Conservation (phyloP, 306 rosid species). For the Quercus robur region DNA sequence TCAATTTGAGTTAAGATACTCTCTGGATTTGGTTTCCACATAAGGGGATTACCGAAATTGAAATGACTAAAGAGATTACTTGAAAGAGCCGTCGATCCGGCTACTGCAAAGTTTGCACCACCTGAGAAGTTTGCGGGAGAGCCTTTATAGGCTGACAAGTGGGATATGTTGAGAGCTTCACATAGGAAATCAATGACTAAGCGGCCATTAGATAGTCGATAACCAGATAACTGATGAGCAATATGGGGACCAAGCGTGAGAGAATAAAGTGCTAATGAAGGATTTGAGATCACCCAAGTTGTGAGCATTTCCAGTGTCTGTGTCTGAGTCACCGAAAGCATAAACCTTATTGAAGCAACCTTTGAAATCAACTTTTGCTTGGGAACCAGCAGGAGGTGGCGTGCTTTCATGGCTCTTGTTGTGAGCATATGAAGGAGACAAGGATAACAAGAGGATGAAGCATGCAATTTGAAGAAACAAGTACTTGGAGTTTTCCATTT, state of each 20-base stretch:
- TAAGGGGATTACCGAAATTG: not conserved
- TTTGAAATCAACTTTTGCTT: not conserved
- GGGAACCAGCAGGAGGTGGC: not conserved
- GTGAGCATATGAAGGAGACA: conserved; percentile 2
- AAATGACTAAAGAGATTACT: not conserved
- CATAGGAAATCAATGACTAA: conserved; percentile 16
- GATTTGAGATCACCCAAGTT: not conserved
- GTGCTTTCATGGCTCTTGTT: not conserved
- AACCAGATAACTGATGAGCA: not conserved
- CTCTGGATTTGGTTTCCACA: conserved; percentile 14
- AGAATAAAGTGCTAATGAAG: not conserved
- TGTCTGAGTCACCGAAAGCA: conserved; percentile 24
- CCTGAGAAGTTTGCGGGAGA: not conserved
- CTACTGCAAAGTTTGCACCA: conserved; percentile 21
- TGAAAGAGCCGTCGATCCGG: conserved; percentile 15
- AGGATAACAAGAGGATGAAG: not conserved
- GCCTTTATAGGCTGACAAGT: not conserved
- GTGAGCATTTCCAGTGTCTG: conserved; percentile 27
- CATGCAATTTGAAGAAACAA: not conserved
- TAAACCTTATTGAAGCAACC: conserved; percentile 17
- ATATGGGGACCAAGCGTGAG: too few species aligned
- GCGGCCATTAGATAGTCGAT: conserved; percentile 13
- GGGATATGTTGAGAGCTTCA: not conserved
- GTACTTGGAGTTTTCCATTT: conserved; percentile 3
- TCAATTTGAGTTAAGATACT: conserved; percentile 10